phyloP scores from a whole-genome alignment of 1,284 basidiomycete species.

The Irpex sp. region DNA sequence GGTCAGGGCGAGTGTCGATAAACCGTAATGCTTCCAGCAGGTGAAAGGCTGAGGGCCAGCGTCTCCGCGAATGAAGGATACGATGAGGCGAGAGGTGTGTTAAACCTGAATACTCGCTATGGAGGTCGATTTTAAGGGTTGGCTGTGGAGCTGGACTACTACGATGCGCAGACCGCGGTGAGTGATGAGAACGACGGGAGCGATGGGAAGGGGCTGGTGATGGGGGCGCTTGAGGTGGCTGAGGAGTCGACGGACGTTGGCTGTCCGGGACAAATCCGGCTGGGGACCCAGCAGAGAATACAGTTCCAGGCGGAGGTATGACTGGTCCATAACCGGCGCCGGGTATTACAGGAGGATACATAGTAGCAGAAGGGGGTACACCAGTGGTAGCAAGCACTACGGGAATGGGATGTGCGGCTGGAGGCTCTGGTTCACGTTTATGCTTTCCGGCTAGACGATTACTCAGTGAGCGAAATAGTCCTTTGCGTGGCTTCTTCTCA shows the following conservation, averaged over 20 bases:
- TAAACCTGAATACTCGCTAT: conserved; percentile 36
- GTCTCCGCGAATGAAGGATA: conserved; percentile 45
- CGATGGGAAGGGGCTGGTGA: conserved; percentile 10
- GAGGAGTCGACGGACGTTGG: background rate
- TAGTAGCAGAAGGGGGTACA: background rate
- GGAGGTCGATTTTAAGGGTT: conserved; percentile 15
- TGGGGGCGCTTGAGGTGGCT: conserved; percentile 1
- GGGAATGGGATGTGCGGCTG: background rate
- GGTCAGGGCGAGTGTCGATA: conserved; percentile 38
- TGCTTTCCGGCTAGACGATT: conserved; percentile 7
- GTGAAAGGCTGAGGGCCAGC: conserved; percentile 63
- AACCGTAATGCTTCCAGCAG: conserved; percentile 69
- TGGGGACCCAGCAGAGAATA: background rate
- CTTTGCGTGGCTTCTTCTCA: conserved; percentile 14
- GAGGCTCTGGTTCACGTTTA: background rate
- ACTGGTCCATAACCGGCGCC: background rate
- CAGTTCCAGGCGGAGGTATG: background rate
- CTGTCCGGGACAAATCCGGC: background rate
- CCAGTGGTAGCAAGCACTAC: background rate
- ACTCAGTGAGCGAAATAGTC: conserved; percentile 14
- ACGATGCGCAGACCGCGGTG: conserved; percentile 2
- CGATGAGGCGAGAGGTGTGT: conserved; percentile 56
- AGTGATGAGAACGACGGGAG: background rate
- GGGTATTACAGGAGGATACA: background rate
- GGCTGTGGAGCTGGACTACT: background rate